Evolutionary conservation across 345 rosid species (phyloP).

Genomic region (Bruguiera gymnorhiza): DNA sequence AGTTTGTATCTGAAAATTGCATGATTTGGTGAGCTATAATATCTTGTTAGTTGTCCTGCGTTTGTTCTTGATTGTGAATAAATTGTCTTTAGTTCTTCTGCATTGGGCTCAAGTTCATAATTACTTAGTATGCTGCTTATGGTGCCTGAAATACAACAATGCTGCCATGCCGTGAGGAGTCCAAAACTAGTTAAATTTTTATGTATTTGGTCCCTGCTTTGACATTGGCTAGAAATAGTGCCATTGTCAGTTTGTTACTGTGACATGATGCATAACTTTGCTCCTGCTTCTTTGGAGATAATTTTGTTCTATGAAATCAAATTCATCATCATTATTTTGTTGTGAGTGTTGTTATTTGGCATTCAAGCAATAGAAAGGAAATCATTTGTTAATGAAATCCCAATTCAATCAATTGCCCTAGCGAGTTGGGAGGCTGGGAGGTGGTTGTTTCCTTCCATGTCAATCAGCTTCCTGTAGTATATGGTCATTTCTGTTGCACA

Average conservation of each 20-base stretch:
- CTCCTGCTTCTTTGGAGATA: neutral
- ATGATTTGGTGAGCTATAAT: too few relatives aligned
- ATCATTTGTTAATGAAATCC: too few relatives aligned
- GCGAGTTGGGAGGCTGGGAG: too few relatives aligned
- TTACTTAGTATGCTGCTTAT: neutral
- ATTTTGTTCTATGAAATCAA: neutral
- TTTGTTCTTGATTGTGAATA: neutral
- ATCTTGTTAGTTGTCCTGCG: neutral
- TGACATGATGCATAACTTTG: too few relatives aligned
- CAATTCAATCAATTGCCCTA: too few relatives aligned
- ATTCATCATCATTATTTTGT: constrained; percentile 1
- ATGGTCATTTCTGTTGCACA: too few relatives aligned
- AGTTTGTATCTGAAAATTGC: too few relatives aligned
- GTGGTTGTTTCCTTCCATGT: too few relatives aligned
- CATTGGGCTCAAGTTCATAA: neutral
- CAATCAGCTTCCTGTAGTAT: too few relatives aligned
- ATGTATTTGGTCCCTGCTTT: neutral
- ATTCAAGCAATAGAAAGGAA: too few relatives aligned
- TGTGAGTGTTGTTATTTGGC: neutral
- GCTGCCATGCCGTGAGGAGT: neutral
- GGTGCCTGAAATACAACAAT: neutral
- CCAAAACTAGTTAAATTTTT: neutral
- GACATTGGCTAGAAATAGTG: neutral
- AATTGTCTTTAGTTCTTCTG: neutral
- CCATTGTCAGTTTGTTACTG: too few relatives aligned